Percentiles rank a stretch among this genome's conserved stretches.
These are phyloP conservation scores for Malassezia sympodialis DNA, from an alignment of 1,284 basidiomycete genomes.

Conservation along the genomic window DNA sequence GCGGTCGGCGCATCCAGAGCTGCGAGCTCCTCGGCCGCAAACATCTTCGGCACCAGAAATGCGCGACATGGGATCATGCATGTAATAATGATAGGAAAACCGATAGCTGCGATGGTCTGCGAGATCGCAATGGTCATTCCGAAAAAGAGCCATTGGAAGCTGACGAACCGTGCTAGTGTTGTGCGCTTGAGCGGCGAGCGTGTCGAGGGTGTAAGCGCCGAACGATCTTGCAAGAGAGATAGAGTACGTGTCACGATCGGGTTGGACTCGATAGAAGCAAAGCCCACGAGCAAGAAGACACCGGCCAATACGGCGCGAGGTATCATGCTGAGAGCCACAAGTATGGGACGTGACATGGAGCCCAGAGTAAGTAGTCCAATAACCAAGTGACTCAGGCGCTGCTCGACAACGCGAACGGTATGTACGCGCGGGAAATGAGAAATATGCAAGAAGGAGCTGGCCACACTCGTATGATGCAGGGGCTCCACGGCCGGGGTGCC, in stretches of 20 bases:
- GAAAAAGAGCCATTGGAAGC: slow-evolving; percentile 73
- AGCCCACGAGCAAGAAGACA: slow-evolving; percentile 47
- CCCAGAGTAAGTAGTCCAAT: slow-evolving; percentile 45
- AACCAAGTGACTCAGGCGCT: slow-evolving; percentile 40
- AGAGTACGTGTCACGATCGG: slow-evolving; percentile 74
- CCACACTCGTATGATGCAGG: not conserved
- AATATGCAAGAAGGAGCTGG: slow-evolving; percentile 9
- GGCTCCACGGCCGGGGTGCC: slow-evolving; percentile 51
- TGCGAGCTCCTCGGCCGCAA: slow-evolving; percentile 67
- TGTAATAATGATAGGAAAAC: slow-evolving; percentile 81
- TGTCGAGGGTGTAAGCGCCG: slow-evolving; percentile 49
- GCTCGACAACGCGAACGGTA: slow-evolving; percentile 39
- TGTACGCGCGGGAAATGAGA: slow-evolving; percentile 23
- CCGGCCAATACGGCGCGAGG: slow-evolving; percentile 40
- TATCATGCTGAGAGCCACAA: slow-evolving; percentile 44
- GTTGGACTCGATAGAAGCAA: slow-evolving; percentile 62
- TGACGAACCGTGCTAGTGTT: slow-evolving; percentile 66
- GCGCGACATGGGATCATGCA: slow-evolving; percentile 73
- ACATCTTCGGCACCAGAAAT: slow-evolving; percentile 64
- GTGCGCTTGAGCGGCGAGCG: slow-evolving; percentile 64
- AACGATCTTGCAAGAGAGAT: slow-evolving; percentile 66
- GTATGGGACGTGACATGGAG: slow-evolving; percentile 45
- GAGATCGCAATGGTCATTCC: slow-evolving; percentile 82
- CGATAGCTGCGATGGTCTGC: slow-evolving; percentile 68
- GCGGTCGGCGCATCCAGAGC: slow-evolving; percentile 81